Conservation (phyloP, 768 basidiomycete genomes). For the Mycena belliarum region DNA sequence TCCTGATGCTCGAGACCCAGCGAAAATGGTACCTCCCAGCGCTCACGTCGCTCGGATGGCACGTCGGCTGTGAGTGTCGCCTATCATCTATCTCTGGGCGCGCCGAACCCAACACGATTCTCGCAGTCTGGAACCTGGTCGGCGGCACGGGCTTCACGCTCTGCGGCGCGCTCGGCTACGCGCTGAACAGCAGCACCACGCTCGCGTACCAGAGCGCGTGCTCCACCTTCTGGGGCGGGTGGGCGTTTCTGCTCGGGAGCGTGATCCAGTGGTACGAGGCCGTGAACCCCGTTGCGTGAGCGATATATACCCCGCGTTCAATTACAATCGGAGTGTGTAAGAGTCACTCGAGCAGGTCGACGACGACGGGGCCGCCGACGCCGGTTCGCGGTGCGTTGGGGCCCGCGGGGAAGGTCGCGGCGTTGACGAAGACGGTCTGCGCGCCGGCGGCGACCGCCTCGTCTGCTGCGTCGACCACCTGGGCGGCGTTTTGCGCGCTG, state of each 20-base stretch:
- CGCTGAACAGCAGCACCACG: constrained; percentile 27
- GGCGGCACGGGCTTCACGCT: constrained; percentile 60
- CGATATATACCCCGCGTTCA: not conserved
- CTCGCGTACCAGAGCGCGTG: constrained; percentile 54
- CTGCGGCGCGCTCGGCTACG: constrained; percentile 59
- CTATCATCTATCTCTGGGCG: too few species aligned
- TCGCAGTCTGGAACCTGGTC: constrained; percentile 58
- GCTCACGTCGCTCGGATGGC: constrained; percentile 54
- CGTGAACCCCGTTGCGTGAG: constrained; percentile 31
- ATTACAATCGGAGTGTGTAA: too few species aligned
- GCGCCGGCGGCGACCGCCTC: not conserved
- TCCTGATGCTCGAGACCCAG: constrained; percentile 59
- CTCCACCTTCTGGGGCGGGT: constrained; percentile 59
- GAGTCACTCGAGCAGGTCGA: constrained; percentile 36
- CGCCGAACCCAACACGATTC: too few species aligned
- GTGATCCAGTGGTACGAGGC: constrained; percentile 34
- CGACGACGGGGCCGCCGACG: constrained; percentile 38
- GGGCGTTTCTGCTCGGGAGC: constrained; percentile 66
- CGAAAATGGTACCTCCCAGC: constrained; percentile 52
- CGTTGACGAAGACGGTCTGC: constrained; percentile 49
- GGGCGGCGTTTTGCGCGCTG: not conserved
- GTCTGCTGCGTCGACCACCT: not conserved
- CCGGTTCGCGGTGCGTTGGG: constrained; percentile 25
- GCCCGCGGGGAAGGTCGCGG: constrained; percentile 41
- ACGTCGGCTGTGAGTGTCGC: constrained; percentile 40